Base-by-base conservation (phyloP, 768 basidiomycete genomes). In the Grammothele lineata region DNA sequence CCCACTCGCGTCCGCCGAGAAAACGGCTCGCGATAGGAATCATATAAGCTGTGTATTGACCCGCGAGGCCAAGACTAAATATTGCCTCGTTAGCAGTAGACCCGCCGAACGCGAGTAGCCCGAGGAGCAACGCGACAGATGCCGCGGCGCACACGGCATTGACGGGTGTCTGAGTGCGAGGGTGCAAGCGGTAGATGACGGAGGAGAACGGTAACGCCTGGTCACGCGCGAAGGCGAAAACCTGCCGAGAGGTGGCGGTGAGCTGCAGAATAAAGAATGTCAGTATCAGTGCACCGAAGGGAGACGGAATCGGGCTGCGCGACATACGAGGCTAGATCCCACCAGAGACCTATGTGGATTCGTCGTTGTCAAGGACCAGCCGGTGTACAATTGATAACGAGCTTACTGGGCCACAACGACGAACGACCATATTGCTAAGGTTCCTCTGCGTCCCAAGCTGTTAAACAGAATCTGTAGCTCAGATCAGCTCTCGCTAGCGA, bases 151-250 rank as follows among this genome's bases (percentile, higher is more conserved):
- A 70, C 4, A 83, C 81, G 0, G 76, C 74, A 51, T 77, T 71
- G 12, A 83, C 71, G 0, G 83, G 83, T 0, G 81, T 79, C 21
- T 68, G 63, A 1, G 78, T 80, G 46, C 57, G 66, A 0, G 47
- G 40, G 58, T 80, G 81, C 64, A 88, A 74, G 27, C 73, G 69
- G 58, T 82, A 83, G 3, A 86, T 65, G 67, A 72, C 78, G 7
- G 63, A 53, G 0, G 85, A 87, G 52, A 86, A 76, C 0, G 83
- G 85, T 3, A 87, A 72, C 0, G 77, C 83, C 18, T 74, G 75
- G 57, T 88, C 85, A 1, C 85, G 74, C 21, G 81, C 74, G 61
- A 87, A 85, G 0, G 84, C 84, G 55, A 85, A 87, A 0, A 76
- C 78, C 61, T 88, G 85, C 4, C 85, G 75, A 0, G 74, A 76